Base-by-base conservation (phyloP, 1,284 basidiomycete species). In the Tremellales sp. region DNA sequence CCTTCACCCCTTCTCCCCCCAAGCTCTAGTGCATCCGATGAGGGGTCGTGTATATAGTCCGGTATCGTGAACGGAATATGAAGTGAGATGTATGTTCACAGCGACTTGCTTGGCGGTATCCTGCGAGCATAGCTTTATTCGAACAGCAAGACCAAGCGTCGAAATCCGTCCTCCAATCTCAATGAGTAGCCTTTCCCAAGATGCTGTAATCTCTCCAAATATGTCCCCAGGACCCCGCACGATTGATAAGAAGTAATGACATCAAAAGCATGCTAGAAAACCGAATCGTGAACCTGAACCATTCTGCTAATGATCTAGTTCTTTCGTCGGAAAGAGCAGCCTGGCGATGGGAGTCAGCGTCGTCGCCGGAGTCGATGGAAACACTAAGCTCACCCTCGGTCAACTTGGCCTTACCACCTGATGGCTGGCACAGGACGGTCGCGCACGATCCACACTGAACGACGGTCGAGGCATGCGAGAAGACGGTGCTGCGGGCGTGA, bases 341-440 rank as follows among this genome's bases (percentile, higher is more conserved):
- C 73, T 75, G 50, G 5, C 5, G 4, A 26, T 26, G 41, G 16
- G 4, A 14, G 36, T 3, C 19, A 31, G 14, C 28, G 45, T 46
- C 33, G 49, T 12, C 18, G 29, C 42, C 19, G 29, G 2, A 33
- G 35, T n/a, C 47, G 3, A 27, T 34, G 25, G 42, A 21, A 19
- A 37, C 22, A 32, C 12, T n/a, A 3, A 31, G 79, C 86, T 65
- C 70, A 95, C 93, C 95, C 79, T 97, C 94, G 57, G 93, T 97
- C 76, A 98, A 78, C 74, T 93, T 85, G 66, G 93, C 94, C 81
- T 88, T 97, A 79, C 94, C 94, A 80, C 94, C 94, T 50, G 93
- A 97, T 47, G 95, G 95, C 76, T 97, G 94, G 82, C 91, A 97
- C 61, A 99, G 81, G 55, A 97, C 89, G 66, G 86, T 89, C 53